Evolutionary conservation across 108 stramenopile species (phyloP).

Genomic region (Schizochytrium sp.): DNA sequence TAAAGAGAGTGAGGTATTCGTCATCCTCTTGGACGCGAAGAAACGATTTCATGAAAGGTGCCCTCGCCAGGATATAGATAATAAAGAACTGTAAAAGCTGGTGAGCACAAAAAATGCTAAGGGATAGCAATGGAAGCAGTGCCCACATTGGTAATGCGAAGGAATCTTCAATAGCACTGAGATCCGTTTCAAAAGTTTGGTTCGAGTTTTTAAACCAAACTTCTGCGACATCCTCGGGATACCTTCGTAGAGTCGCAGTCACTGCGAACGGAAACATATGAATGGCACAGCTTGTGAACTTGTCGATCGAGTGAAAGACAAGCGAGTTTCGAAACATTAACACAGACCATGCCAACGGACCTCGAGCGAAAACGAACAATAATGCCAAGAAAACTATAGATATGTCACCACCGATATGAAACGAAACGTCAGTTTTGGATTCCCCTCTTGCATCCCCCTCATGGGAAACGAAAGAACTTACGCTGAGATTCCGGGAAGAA

Average conservation of each 20-base stretch:
- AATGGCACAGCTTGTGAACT: not conserved
- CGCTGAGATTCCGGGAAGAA: conserved; percentile 42
- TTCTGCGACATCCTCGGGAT: not conserved
- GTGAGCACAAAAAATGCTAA: not conserved
- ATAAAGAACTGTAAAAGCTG: conserved; percentile 27
- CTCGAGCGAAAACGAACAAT: conserved; percentile 55
- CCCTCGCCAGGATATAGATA: not conserved
- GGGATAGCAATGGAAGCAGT: not conserved
- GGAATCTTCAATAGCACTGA: conserved; percentile 1
- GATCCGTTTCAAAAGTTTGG: not conserved
- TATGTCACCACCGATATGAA: no score
- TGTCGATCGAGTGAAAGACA: conserved; percentile 63
- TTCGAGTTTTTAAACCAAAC: not conserved
- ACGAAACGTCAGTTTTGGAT: no score
- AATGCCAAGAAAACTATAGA: conserved; percentile 21
- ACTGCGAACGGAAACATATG: conserved; percentile 40
- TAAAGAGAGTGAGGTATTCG: conserved; percentile 33
- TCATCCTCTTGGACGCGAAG: conserved; percentile 13
- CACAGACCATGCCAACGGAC: conserved; percentile 61
- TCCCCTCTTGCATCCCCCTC: no score
- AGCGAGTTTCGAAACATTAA: conserved; percentile 64
- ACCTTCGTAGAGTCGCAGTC: not conserved
- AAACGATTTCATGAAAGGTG: not conserved
- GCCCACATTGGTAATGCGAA: not conserved
- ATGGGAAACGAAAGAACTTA: not conserved